phyloP scores from a whole-genome alignment of 345 rosid species.

The Kandelia obovata region DNA sequence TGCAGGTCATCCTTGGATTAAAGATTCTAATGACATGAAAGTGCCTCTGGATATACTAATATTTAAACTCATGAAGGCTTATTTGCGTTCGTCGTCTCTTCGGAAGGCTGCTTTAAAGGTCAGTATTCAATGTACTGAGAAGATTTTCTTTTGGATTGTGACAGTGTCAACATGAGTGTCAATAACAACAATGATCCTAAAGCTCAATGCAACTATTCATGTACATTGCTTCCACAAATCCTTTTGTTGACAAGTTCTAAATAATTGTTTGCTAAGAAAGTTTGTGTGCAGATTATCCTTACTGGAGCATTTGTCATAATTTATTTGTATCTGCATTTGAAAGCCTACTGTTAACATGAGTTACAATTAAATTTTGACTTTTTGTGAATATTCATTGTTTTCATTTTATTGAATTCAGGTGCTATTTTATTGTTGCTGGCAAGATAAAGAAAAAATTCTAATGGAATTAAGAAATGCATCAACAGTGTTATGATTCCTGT shows the following conservation, averaged over 20 bases:
- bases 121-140: conserved; percentile 13
- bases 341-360: neutral
- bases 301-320: neutral
- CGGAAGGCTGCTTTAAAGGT: conserved; percentile 90
- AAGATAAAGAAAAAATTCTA: neutral
- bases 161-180: neutral
- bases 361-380: neutral
- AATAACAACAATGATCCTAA: neutral
- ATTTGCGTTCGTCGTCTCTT: conserved; percentile 78
- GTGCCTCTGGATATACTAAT: conserved; percentile 71
- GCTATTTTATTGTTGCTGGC: neutral
- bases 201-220: neutral
- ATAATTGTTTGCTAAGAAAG: neutral
- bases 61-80: conserved; percentile 73
- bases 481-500: neutral
- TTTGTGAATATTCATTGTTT: too few relatives aligned
- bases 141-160: conserved; percentile 2
- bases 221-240: neutral
- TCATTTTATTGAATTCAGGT: too few relatives aligned
- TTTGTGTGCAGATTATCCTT: neutral
- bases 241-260: neutral
- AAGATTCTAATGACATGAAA: conserved; percentile 39
- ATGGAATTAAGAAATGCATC: conserved; percentile 4
- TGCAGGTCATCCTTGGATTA: conserved; percentile 93
- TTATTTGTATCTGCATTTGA: neutral